Evolutionary conservation across 805 yeast species (phyloP).

Genomic region (Wickerhamomyces bovis): DNA sequence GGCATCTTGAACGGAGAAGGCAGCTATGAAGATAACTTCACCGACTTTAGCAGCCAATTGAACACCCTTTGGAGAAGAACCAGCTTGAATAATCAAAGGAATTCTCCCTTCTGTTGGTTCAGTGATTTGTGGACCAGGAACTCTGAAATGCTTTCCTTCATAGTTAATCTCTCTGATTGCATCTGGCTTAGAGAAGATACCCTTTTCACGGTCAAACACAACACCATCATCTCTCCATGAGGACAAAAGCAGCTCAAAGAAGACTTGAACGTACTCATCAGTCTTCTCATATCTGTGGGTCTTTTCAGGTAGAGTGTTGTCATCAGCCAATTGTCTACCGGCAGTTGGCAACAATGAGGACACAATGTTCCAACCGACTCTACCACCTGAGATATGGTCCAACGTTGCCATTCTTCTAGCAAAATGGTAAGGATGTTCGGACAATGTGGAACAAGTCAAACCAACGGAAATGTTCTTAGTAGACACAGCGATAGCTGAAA

Average conservation of each 20-base stretch:
- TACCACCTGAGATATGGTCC: conserved; percentile 41
- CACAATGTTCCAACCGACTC: conserved; percentile 46
- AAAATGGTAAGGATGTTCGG: conserved; percentile 41
- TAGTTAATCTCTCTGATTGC: conserved; percentile 37
- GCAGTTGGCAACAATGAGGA: conserved; percentile 39
- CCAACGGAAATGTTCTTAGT: conserved; percentile 38
- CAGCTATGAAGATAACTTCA: conserved; percentile 35
- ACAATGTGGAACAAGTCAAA: conserved; percentile 38
- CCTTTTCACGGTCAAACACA: conserved; percentile 23
- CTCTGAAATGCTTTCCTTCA: conserved; percentile 34
- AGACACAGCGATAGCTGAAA: conserved; percentile 37
- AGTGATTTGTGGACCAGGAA: conserved; percentile 37
- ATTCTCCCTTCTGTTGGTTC: conserved; percentile 41
- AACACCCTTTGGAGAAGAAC: conserved; percentile 36
- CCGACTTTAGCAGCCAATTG: conserved; percentile 41
- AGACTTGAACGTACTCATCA: conserved; percentile 39
- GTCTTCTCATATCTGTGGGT: conserved; percentile 38
- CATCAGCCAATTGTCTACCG: conserved; percentile 36
- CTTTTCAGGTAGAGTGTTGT: conserved; percentile 33
- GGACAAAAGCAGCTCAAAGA: conserved; percentile 34
- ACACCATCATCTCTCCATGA: conserved; percentile 42
- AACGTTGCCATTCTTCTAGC: conserved; percentile 41
- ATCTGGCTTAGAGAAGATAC: conserved; percentile 34
- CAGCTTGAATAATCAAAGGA: conserved; percentile 42
- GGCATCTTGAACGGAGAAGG: conserved; percentile 28